These are phyloP conservation scores for Herpetomonas samuelpessoai DNA, from an alignment of 208 protist genomes.

Conservation along the genomic window DNA sequence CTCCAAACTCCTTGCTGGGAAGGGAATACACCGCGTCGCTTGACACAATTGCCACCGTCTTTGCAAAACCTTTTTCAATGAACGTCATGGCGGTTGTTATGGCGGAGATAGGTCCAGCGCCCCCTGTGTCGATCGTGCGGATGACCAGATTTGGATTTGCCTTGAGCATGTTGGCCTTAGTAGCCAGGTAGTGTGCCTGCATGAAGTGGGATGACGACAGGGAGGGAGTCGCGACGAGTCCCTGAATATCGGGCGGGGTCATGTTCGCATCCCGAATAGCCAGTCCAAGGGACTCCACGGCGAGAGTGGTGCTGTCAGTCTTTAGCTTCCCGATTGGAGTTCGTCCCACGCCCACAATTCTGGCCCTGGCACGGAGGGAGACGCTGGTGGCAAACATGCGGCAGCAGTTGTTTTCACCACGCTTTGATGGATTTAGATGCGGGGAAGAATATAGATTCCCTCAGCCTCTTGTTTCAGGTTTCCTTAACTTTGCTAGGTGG, in stretches of 20 bases:
- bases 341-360: slow-evolving; percentile 56
- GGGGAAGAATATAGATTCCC: no score
- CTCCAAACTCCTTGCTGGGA: slow-evolving; percentile 32
- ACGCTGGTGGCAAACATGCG: not conserved
- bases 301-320: slow-evolving; percentile 33
- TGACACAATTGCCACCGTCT: slow-evolving; percentile 55
- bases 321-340: slow-evolving; percentile 50
- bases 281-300: slow-evolving; percentile 36
- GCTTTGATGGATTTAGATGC: no score
- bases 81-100: slow-evolving; percentile 43
- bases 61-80: slow-evolving; percentile 29
- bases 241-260: slow-evolving; percentile 42
- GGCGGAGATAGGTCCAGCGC: slow-evolving; percentile 61
- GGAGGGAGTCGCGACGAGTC: slow-evolving; percentile 76
- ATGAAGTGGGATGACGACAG: slow-evolving; percentile 71
- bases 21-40: slow-evolving; percentile 57
- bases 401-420: no score
- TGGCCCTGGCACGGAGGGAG: slow-evolving; percentile 1
- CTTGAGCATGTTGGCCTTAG: slow-evolving; percentile 28
- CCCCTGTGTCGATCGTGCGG: slow-evolving; percentile 68
- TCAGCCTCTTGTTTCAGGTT: no score
- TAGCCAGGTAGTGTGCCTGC: slow-evolving; percentile 69
- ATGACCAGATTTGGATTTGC: slow-evolving; percentile 40
- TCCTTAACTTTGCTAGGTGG: no score
- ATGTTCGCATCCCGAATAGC: slow-evolving; percentile 56